These are phyloP conservation scores for Fraxinus cuspidata DNA, from an alignment of 257 asterid species.

Conservation along the genomic window DNA sequence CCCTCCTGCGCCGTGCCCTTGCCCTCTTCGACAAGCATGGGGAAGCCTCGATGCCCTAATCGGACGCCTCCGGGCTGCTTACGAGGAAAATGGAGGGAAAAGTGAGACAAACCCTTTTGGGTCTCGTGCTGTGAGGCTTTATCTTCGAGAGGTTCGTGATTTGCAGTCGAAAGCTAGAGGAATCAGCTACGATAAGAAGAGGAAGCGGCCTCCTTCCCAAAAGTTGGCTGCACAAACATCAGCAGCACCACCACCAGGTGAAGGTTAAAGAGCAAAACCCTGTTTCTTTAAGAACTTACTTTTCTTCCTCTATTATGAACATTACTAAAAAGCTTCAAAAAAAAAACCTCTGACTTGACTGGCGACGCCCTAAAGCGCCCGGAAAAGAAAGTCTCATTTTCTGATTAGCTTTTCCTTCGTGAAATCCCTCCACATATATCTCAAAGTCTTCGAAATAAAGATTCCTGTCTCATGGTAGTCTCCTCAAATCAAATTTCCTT, in stretches of 20 bases:
- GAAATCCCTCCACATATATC: not conserved
- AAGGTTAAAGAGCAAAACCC: constrained; percentile 1
- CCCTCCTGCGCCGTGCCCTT: constrained; percentile 54
- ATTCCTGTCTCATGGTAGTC: not conserved
- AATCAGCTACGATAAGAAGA: constrained; percentile 52
- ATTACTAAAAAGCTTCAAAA: not conserved
- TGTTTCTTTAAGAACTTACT: not conserved
- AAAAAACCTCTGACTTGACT: not conserved
- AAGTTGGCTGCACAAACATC: not conserved
- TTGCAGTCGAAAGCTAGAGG: constrained; percentile 55
- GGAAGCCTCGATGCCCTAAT: constrained; percentile 58
- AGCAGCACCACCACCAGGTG: not conserved
- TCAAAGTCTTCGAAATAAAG: not conserved
- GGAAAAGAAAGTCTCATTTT: not conserved
- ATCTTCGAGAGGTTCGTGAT: constrained; percentile 45
- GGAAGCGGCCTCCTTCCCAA: constrained; percentile 31
- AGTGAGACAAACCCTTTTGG: constrained; percentile 51
- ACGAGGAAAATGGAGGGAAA: constrained; percentile 51
- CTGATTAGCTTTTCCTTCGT: not conserved
- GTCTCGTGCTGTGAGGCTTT: constrained; percentile 45
- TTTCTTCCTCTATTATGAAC: not conserved
- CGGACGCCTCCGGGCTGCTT: constrained; percentile 53
- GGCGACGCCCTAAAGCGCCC: not conserved
- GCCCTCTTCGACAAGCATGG: constrained; percentile 63
- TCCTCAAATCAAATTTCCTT: not conserved